Base-by-base conservation (phyloP, 169 alveolate genomes). In the Eimeria mitis region DNA sequence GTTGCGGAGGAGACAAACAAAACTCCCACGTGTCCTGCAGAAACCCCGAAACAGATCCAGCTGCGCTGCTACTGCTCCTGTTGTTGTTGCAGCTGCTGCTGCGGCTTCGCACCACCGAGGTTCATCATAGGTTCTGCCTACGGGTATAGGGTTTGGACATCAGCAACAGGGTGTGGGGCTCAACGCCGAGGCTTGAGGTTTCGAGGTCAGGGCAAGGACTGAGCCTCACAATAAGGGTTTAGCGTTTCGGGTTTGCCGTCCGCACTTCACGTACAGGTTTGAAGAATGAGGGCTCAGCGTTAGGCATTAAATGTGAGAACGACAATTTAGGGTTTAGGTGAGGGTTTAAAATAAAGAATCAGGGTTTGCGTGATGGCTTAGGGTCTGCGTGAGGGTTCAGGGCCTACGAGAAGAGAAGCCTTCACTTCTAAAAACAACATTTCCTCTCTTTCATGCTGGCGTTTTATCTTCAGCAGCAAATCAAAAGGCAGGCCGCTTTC, bases 401-500 rank as follows among this genome's bases (percentile, higher is more conserved):
- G 65, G 68, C 16, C 47, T 83, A 83, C 90, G 13, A 83, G 90
- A 54, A 83, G 75, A 49, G 90, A 83, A 44, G 90, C 73, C 90
- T 83, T 83, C 42, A 83, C 90, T 40, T 83, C 90, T 14, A 83
- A 0, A 19, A 31, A 83, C 19, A 83, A 49, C 34, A 52, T 4
- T 65, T 83, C 75, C 44, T 83, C 90, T 47, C 8, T 25, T 14
- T 68, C 63, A 23, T 42, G 1, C 14, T 21, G 19, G 56, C 34
- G 75, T 16, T 49, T 40, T 9, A 56, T 28, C 37, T n/a, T 40
- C 75, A 83, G 76, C 90, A 83, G 56, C 90, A 83, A 34, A 54
- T 83, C 90, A 83, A 83, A 83, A 19, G 90, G 90, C 7, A 83
- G 90, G 6, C 90, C 90, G 34, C 59, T 54, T n/a, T 83, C 90